These are phyloP conservation scores for Hemileccinum rubropunctum DNA, from an alignment of 768 basidiomycete species.

Conservation along the genomic window DNA sequence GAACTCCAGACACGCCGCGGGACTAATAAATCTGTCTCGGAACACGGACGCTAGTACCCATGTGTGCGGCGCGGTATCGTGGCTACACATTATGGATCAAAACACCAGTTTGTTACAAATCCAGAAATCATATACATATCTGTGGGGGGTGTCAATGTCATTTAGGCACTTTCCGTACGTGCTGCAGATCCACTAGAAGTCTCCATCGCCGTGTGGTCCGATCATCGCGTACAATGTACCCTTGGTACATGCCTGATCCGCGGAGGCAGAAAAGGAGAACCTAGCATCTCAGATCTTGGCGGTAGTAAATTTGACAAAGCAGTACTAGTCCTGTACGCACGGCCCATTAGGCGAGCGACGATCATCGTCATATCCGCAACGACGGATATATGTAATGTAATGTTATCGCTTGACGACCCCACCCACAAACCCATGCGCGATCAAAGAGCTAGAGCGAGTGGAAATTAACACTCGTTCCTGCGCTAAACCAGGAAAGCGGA, in stretches of 20 bases:
- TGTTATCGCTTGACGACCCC: background rate
- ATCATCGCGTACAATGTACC: constrained; percentile 1
- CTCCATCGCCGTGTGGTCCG: background rate
- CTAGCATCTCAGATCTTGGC: constrained; percentile 18
- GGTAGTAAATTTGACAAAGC: background rate
- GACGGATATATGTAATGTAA: background rate
- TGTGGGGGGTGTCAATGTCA: constrained; percentile 5
- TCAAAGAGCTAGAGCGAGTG: background rate
- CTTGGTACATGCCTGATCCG: constrained; percentile 21
- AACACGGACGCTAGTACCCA: constrained; percentile 5
- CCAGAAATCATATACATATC: no score
- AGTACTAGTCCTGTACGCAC: constrained; percentile 7
- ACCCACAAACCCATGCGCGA: no score
- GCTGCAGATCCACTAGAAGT: constrained; percentile 11
- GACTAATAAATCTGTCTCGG: constrained; percentile 20
- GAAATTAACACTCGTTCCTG: background rate
- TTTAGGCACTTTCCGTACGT: background rate
- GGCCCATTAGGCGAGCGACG: constrained; percentile 21
- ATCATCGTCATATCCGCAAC: constrained; percentile 13
- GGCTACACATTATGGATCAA: background rate
- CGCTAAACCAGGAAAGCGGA: background rate
- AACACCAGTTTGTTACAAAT: no score
- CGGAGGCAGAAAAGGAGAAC: constrained; percentile 20
- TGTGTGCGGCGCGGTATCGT: constrained; percentile 4
- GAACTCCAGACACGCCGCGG: constrained; percentile 26